A percentile compares a stretch with the other conserved stretches of the same genome.
Evolutionary conservation across 306 rosid genomes (phyloP).

Genomic region (Herpetospermum pedunculosum): DNA sequence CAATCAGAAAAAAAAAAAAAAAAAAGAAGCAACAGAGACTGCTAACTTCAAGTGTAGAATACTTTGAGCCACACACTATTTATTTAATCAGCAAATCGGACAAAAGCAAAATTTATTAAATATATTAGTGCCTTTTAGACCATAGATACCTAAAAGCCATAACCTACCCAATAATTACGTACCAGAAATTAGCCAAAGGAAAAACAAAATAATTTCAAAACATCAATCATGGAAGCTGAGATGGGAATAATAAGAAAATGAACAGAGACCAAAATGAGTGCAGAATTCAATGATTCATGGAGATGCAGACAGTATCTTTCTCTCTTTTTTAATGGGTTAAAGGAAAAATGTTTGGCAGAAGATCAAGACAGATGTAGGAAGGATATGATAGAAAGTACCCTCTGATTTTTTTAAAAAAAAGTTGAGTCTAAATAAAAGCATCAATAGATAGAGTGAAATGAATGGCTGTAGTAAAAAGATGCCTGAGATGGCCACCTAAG

Average conservation of each 20-base stretch:
- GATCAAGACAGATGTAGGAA: not conserved
- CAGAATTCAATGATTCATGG: conserved; percentile 1
- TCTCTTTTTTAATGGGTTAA: not conserved
- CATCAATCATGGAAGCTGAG: conserved; percentile 6
- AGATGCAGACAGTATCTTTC: not conserved
- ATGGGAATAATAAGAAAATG: not conserved
- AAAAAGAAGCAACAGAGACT: not conserved
- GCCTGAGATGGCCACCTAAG: not conserved
- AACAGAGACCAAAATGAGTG: not conserved
- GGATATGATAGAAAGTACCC: not conserved
- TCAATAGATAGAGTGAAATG: not conserved
- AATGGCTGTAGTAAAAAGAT: not conserved
- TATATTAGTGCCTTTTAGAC: not conserved
- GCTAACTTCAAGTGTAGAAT: not conserved
- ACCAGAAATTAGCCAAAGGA: not conserved
- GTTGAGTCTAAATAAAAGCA: not conserved
- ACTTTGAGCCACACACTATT: not conserved
- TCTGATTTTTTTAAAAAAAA: not conserved
- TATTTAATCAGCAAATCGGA: not conserved
- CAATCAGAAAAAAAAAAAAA: not conserved
- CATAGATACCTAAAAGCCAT: conserved; percentile 6
- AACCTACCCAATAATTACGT: not conserved
- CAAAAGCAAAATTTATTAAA: not conserved
- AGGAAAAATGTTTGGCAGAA: not conserved
- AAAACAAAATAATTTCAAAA: not conserved